Percentiles rank a stretch among this genome's conserved stretches.
These are phyloP conservation scores for Martensiomyces pterosporus DNA, from an alignment of 192 early-diverging fungal genomes.

Conservation along the genomic window DNA sequence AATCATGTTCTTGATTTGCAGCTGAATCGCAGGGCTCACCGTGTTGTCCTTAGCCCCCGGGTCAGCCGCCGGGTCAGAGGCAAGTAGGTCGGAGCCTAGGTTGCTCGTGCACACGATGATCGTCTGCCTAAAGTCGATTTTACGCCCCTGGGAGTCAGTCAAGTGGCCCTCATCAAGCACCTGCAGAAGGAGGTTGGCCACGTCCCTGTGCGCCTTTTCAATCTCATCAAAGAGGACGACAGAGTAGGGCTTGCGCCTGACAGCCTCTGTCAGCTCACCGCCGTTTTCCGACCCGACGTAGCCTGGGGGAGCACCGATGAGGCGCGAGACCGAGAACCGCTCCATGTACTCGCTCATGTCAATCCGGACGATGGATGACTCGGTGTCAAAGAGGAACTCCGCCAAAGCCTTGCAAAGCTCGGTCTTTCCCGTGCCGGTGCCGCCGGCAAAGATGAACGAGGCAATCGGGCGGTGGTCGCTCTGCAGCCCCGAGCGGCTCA, in stretches of 20 bases:
- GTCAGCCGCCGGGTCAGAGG: constrained; percentile 45
- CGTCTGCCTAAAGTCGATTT: constrained; percentile 74
- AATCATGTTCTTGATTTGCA: constrained; percentile 63
- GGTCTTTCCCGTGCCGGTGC: constrained; percentile 83
- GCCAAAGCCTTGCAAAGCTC: constrained; percentile 73
- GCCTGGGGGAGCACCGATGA: constrained; percentile 77
- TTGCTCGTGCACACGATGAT: constrained; percentile 82
- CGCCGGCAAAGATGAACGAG: constrained; percentile 77
- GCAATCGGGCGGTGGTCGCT: constrained; percentile 69
- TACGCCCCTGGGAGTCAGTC: constrained; percentile 74
- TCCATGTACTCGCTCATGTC: constrained; percentile 84
- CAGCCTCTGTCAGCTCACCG: constrained; percentile 73
- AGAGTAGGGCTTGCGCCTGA: constrained; percentile 72
- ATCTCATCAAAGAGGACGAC: constrained; percentile 79
- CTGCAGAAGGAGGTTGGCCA: constrained; percentile 91
- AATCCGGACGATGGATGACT: constrained; percentile 65
- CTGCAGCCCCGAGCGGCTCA: constrained; percentile 75
- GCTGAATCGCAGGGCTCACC: constrained; percentile 50
- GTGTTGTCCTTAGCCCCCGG: constrained; percentile 38
- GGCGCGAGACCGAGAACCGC: constrained; percentile 62
- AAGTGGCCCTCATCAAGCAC: constrained; percentile 80
- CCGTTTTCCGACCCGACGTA: constrained; percentile 79
- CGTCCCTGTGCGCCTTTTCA: constrained; percentile 82
- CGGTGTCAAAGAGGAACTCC: constrained; percentile 72
- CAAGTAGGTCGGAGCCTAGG: constrained; percentile 67